These are phyloP conservation scores for Crataegus laevigata DNA, from an alignment of 306 rosid genomes.

Conservation along the genomic window DNA sequence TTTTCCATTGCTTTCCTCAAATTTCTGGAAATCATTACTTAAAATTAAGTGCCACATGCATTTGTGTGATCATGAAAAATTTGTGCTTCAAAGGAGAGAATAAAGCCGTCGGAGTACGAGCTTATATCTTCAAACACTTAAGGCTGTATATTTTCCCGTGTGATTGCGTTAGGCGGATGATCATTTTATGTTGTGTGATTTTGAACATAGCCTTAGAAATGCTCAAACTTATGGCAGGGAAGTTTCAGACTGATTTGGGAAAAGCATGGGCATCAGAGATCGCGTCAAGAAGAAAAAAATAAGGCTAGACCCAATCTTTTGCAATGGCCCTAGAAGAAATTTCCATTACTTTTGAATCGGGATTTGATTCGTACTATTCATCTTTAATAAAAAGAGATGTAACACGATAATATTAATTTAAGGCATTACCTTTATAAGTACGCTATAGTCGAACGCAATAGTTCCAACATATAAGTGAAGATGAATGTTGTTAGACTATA, in stretches of 20 bases:
- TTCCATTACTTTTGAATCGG: neutral
- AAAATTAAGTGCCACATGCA: neutral
- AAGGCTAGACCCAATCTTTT: constrained; percentile 12
- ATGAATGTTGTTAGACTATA: too few relatives aligned
- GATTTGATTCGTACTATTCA: neutral
- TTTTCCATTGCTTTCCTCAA: neutral
- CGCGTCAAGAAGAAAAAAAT: constrained; percentile 55
- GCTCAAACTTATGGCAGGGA: constrained; percentile 34
- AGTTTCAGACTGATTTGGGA: constrained; percentile 84
- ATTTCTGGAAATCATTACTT: neutral
- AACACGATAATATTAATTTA: neutral
- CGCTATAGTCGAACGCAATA: too few relatives aligned
- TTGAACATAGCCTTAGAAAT: neutral
- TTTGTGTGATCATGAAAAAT: neutral
- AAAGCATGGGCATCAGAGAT: constrained; percentile 90
- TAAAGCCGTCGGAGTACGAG: neutral
- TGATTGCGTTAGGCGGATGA: neutral
- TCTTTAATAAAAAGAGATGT: neutral
- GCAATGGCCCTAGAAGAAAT: too few relatives aligned
- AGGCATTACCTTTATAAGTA: neutral
- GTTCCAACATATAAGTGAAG: too few relatives aligned
- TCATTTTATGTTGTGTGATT: neutral
- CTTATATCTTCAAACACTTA: neutral
- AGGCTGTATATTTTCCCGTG: neutral
- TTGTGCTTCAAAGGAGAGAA: neutral